Base-by-base conservation (phyloP, 768 basidiomycete species). In the Trametes coccinea region DNA sequence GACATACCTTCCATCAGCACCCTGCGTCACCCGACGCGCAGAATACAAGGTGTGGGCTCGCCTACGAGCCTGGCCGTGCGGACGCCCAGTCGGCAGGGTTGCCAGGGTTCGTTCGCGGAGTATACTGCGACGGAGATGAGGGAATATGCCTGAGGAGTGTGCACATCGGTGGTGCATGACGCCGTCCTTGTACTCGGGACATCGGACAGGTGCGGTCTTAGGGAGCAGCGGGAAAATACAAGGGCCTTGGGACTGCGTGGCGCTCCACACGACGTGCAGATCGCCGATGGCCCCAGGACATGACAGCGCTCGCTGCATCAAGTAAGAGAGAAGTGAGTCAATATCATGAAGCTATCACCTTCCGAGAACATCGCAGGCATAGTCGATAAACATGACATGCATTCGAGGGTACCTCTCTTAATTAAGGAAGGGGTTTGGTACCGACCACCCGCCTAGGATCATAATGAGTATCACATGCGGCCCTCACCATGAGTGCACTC, bases 1-100 rank as follows among this genome's bases (percentile, higher is more conserved):
- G 45, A 62, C 56, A 58, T 59, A 62, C 52, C 7, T 62, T 62
- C 61, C 61, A 62, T 62, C 61, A 62, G 61, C 46, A 62, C 29
- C 56, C 56, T 34, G 33, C 53, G 61, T 59, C 56, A 53, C 34
- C 61, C 52, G 56, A 59, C 52, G 56, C 45, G 40, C 17, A 46
- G 56, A 49, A 50, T 59, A 62, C 56, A 62, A 62, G 56, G 61
- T 52, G 52, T 55, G 61, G 10, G 51, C 37, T 53, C 56, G 52
- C 52, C 39, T 22, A 62, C 46, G 48, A 37, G 45, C 34, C 44
- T 33, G 29, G 37, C 50, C 51, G 52, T 34, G 56, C 56, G 46
- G 45, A 34, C 37, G 52, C 34, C 49, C 56, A 17, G 49, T 30
- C 45, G 41, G 29, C 8, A 52, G 31, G 46, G 56, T 54, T 37